These are phyloP conservation scores for Secale cereale DNA, from an alignment of 176 grass and related monocot species.

Conservation along the genomic window DNA sequence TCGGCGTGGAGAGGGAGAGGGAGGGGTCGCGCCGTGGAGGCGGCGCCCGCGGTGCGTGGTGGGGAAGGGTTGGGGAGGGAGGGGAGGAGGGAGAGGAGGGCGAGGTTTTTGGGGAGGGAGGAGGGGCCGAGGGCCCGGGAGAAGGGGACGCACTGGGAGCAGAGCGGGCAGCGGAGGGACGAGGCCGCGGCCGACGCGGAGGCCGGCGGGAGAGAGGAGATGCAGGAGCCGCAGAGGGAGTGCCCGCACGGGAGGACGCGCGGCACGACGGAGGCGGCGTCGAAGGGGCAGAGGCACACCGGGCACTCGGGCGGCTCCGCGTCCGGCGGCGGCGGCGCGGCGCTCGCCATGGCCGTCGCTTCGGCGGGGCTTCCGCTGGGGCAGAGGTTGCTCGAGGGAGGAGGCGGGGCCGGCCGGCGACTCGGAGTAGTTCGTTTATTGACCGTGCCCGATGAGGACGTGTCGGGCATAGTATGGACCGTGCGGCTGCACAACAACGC, in stretches of 20 bases:
- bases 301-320: conserved; percentile 75
- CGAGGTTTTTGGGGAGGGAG: conserved; percentile 79
- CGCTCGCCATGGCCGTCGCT: conserved; percentile 24
- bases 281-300: conserved; percentile 74
- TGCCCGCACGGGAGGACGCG: conserved; percentile 86
- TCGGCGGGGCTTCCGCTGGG: neutral
- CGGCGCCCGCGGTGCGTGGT: neutral
- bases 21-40: neutral
- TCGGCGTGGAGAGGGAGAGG: conserved; percentile 33
- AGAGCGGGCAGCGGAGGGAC: conserved; percentile 80
- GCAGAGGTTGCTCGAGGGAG: neutral
- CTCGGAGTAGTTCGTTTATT: neutral
- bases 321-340: neutral
- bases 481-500: neutral
- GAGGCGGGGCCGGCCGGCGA: neutral
- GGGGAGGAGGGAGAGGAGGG: conserved; percentile 58
- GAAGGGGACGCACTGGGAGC: conserved; percentile 78
- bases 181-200: conserved; percentile 28
- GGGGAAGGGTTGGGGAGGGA: neutral
- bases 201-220: conserved; percentile 67
- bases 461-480: neutral
- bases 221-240: conserved; percentile 66
- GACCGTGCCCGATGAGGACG: neutral
- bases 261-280: conserved; percentile 38
- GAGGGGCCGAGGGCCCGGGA: conserved; percentile 53